These are phyloP conservation scores for Spathaspora boniae DNA, from an alignment of 805 yeast genomes.

Conservation along the genomic window DNA sequence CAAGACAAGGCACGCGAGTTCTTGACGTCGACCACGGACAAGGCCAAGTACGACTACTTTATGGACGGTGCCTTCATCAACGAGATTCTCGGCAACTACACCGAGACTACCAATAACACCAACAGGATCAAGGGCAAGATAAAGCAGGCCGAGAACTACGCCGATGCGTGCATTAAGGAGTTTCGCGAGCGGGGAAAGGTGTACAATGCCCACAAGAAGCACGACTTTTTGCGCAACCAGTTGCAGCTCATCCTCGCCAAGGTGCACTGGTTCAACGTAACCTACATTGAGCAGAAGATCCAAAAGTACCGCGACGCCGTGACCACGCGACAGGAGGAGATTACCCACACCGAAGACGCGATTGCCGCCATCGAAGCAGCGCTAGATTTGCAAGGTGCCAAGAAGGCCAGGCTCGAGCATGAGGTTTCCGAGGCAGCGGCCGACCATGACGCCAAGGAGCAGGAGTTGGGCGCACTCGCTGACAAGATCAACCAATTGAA, in stretches of 20 bases:
- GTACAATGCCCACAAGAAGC: conserved; percentile 32
- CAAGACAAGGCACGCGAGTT: conserved; percentile 94
- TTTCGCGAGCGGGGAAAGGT: conserved; percentile 26
- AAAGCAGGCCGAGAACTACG: conserved; percentile 21
- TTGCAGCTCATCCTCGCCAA: conserved; percentile 37
- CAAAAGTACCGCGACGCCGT: conserved; percentile 16
- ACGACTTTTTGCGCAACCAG: conserved; percentile 30
- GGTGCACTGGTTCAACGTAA: conserved; percentile 41
- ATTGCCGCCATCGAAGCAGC: too few species aligned
- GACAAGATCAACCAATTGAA: neutral
- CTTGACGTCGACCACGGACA: conserved; percentile 70
- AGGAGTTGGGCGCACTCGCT: conserved; percentile 5
- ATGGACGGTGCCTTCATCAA: conserved; percentile 77
- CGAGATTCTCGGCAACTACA: conserved; percentile 57
- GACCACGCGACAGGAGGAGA: conserved; percentile 13
- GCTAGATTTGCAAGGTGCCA: too few species aligned
- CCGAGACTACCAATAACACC: conserved; percentile 24
- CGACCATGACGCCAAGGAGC: conserved; percentile 9
- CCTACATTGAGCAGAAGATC: conserved; percentile 24
- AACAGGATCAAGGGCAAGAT: conserved; percentile 26
- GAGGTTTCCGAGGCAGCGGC: conserved; percentile 11
- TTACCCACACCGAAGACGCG: conserved; percentile 13
- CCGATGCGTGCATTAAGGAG: conserved; percentile 22
- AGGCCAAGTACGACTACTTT: conserved; percentile 69
- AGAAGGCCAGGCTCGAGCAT: neutral